Percentiles rank a stretch among this genome's conserved stretches.
phyloP scores from a whole-genome alignment of 164 flowering plant species.

The Litsea cubeba region DNA sequence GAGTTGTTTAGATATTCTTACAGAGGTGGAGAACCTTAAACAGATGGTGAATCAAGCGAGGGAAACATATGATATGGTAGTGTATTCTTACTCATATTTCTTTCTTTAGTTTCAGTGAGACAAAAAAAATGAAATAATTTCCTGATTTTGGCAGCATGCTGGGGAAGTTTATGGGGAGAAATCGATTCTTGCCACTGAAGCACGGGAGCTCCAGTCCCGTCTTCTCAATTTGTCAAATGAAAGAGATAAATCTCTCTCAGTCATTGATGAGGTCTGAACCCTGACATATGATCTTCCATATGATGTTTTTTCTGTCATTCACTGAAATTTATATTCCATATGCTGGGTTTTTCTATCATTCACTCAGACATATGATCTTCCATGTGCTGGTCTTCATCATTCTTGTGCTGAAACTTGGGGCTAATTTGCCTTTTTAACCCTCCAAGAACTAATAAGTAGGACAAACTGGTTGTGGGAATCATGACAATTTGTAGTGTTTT shows the following conservation, averaged over 20 bases:
- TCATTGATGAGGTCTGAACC: slow-evolving; percentile 64
- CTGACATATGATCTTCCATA: too few species aligned
- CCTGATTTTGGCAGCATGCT: slow-evolving; percentile 49
- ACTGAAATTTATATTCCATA: too few species aligned
- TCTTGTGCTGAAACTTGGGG: too few species aligned
- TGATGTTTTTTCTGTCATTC: too few species aligned
- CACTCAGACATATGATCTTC: too few species aligned
- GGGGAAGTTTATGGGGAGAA: slow-evolving; percentile 94
- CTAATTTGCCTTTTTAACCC: too few species aligned
- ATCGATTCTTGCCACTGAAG: slow-evolving; percentile 83
- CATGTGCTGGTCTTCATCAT: too few species aligned
- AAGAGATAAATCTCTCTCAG: slow-evolving; percentile 60
- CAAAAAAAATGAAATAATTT: background rate
- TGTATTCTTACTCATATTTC: background rate
- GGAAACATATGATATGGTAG: slow-evolving; percentile 83
- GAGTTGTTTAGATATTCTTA: slow-evolving; percentile 46
- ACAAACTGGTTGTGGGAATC: too few species aligned
- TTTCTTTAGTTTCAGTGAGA: background rate
- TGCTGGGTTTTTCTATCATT: too few species aligned
- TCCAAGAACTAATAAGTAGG: too few species aligned
- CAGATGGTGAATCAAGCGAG: slow-evolving; percentile 55
- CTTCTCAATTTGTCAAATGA: slow-evolving; percentile 57
- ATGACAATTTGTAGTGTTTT: too few species aligned
- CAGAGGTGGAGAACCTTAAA: slow-evolving; percentile 62
- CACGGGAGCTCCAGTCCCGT: slow-evolving; percentile 77